Percentiles rank a stretch among this genome's conserved stretches.
Evolutionary conservation across 306 rosid genomes (phyloP).

Genomic region (Citrullus amarus): DNA sequence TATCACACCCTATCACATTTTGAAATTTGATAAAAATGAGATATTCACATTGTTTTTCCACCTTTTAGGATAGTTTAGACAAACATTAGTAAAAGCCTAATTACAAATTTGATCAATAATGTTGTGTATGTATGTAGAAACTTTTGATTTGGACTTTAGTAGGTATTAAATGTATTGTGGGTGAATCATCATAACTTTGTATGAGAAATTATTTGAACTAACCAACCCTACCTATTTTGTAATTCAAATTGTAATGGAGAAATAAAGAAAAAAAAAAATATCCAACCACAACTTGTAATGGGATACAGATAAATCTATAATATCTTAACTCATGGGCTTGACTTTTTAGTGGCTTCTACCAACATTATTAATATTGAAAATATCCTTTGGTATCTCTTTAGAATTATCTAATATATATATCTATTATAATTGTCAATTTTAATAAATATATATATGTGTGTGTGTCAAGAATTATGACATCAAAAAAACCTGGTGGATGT

Average conservation of each 20-base stretch:
- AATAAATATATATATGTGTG: not conserved
- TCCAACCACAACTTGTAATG: not conserved
- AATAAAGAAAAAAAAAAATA: not conserved
- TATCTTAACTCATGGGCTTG: not conserved
- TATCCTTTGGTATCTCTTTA: not conserved
- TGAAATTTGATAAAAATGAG: too few species aligned
- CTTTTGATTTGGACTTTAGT: not conserved
- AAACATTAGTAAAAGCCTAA: not conserved
- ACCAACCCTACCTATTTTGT: not conserved
- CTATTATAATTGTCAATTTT: not conserved
- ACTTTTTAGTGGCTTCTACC: not conserved
- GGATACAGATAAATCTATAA: not conserved
- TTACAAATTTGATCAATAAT: not conserved
- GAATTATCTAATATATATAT: not conserved
- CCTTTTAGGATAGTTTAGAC: not conserved
- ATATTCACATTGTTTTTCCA: too few species aligned
- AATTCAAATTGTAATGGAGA: not conserved
- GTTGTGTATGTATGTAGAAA: not conserved
- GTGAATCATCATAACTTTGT: not conserved
- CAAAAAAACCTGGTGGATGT: too few species aligned
- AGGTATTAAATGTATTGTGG: not conserved
- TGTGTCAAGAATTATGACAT: not conserved
- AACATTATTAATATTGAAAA: not conserved
- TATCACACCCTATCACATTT: too few species aligned
- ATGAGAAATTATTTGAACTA: not conserved